Conservation (phyloP, 2,329 filamentous ascomycete species). For the Simplicillium aogashimaense region DNA sequence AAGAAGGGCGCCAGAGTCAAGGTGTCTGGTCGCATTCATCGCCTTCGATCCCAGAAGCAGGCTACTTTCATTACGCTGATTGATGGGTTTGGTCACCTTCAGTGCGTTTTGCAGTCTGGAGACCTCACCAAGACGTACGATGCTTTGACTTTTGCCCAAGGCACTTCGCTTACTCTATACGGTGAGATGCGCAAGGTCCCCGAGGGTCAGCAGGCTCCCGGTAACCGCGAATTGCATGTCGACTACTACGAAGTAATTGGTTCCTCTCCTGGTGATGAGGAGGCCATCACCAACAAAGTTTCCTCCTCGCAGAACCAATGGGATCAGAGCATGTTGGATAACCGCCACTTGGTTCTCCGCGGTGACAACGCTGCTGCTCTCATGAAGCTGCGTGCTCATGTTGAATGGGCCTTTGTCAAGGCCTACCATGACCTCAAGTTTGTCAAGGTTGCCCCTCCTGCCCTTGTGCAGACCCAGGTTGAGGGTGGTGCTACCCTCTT, state of each 20-base stretch:
- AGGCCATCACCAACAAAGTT: constrained; percentile 78
- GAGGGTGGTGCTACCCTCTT: constrained; percentile 90
- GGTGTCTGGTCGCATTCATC: constrained; percentile 74
- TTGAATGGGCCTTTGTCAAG: constrained; percentile 71
- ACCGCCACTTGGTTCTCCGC: constrained; percentile 76
- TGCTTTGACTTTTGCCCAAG: constrained; percentile 72
- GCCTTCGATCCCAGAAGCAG: constrained; percentile 72
- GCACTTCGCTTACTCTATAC: constrained; percentile 76
- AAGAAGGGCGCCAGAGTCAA: constrained; percentile 64
- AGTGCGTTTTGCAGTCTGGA: constrained; percentile 69
- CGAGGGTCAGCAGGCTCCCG: constrained; percentile 65
- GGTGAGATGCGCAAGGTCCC: constrained; percentile 80
- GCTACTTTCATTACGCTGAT: constrained; percentile 78
- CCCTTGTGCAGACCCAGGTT: constrained; percentile 89
- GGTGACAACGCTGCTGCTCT: constrained; percentile 77
- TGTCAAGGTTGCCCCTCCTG: constrained; percentile 78
- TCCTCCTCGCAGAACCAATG: constrained; percentile 34
- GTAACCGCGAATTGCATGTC: constrained; percentile 79
- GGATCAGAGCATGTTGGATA: constrained; percentile 61
- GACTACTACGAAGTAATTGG: constrained; percentile 80
- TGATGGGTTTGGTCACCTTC: constrained; percentile 70
- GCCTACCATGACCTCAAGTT: constrained; percentile 69
- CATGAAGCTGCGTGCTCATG: constrained; percentile 75
- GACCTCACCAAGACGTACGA: constrained; percentile 87
- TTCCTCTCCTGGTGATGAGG: constrained; percentile 74